Evolutionary conservation across 148 eudicot species (phyloP).

Genomic region (Rhododendron henanense): DNA sequence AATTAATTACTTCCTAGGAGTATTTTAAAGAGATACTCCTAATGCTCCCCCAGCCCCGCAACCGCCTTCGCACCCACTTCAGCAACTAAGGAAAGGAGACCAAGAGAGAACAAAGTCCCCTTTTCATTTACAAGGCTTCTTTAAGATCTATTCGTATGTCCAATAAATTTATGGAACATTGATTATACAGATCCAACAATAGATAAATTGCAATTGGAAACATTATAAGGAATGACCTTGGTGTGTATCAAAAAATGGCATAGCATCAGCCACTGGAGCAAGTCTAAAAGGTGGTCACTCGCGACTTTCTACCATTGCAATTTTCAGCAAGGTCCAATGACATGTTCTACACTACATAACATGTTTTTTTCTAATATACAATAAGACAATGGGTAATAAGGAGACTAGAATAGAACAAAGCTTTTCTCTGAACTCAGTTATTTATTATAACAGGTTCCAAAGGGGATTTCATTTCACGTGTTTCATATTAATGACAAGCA

Average conservation of each 20-base stretch:
- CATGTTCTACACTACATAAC: background rate
- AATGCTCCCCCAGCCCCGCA: background rate
- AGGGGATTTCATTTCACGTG: background rate
- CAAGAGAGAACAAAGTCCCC: background rate
- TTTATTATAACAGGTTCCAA: background rate
- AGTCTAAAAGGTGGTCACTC: background rate
- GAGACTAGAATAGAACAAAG: background rate
- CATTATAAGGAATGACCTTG: background rate
- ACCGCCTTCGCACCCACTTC: background rate
- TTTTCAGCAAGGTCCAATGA: background rate
- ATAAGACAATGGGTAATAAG: background rate
- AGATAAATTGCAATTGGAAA: background rate
- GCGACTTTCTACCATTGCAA: background rate
- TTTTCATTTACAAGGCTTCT: background rate
- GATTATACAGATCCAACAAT: background rate
- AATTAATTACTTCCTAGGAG: background rate
- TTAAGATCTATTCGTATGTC: background rate
- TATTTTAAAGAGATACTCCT: background rate
- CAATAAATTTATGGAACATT: background rate
- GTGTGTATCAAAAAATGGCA: background rate
- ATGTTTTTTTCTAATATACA: background rate
- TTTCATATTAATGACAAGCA: background rate
- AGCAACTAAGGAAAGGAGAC: background rate
- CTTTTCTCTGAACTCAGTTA: background rate
- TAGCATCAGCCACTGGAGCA: constrained; percentile 3